A percentile compares a stretch with the other conserved stretches of the same genome.
These are phyloP conservation scores for Cyberlindnera xishuangbannaensis DNA, from an alignment of 805 yeast species.

Conservation along the genomic window DNA sequence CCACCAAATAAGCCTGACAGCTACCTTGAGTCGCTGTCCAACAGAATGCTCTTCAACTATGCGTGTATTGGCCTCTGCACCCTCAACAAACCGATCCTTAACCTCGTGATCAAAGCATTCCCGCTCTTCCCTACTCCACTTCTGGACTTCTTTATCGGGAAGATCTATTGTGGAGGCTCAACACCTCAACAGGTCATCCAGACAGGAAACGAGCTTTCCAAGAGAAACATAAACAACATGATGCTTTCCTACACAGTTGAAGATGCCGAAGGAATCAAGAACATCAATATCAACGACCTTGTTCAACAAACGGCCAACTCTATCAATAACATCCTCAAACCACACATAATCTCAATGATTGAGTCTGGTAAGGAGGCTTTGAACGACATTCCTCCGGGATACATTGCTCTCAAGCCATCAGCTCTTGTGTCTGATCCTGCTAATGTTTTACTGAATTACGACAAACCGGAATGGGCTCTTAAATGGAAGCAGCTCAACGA, in stretches of 20 bases:
- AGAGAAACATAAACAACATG: constrained; percentile 85
- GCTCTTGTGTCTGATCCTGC: constrained; percentile 80
- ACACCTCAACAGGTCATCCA: constrained; percentile 58
- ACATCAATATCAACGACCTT: constrained; percentile 51
- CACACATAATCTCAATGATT: constrained; percentile 62
- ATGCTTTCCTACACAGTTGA: constrained; percentile 93
- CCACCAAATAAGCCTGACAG: constrained; percentile 10
- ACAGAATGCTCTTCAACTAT: constrained; percentile 54
- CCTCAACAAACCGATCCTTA: constrained; percentile 53
- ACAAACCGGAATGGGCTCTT: constrained; percentile 43
- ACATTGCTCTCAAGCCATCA: constrained; percentile 89
- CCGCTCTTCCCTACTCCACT: constrained; percentile 71
- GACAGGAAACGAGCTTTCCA: constrained; percentile 62
- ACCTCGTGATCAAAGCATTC: constrained; percentile 56
- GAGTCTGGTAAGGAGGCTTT: constrained; percentile 35
- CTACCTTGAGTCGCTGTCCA: constrained; percentile 49
- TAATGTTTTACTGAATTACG: constrained; percentile 57
- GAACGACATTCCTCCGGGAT: constrained; percentile 80
- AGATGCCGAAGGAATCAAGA: constrained; percentile 76
- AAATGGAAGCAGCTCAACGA: constrained; percentile 54
- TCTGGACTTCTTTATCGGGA: constrained; percentile 68
- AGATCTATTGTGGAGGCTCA: constrained; percentile 89
- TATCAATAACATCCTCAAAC: constrained; percentile 59
- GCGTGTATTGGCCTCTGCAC: constrained; percentile 68
- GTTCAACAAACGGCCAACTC: constrained; percentile 61